Conservation (phyloP, 202 grass and related monocot genomes). For the Schoenoplectus tabernaemontani region DNA sequence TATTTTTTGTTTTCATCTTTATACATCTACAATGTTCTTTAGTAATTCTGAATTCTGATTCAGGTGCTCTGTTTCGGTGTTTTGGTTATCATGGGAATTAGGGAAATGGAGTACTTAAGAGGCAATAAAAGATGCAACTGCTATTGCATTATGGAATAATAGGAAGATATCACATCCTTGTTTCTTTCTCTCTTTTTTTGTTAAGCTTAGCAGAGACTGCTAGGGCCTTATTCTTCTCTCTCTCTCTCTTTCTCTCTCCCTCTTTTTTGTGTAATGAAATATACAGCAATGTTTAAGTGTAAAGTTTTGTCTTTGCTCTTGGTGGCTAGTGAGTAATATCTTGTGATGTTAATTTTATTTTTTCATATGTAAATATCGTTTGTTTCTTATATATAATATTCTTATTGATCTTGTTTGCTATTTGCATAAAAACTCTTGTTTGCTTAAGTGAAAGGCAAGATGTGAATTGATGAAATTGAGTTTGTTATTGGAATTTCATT, state of each 20-base stretch:
- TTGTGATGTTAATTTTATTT: neutral
- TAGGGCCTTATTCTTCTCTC: too few relatives aligned
- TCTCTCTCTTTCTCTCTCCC: too few relatives aligned
- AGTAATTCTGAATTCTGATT: neutral
- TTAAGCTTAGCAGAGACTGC: too few relatives aligned
- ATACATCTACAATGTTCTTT: neutral
- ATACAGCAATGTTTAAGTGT: conserved; percentile 1
- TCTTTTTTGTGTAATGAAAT: neutral
- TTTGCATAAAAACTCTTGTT: too few relatives aligned
- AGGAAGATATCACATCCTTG: neutral
- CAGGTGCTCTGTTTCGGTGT: neutral
- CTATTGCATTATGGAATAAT: neutral
- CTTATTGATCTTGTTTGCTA: neutral
- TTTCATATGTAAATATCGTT: neutral
- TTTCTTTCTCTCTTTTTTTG: neutral
- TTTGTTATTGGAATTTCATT: too few relatives aligned
- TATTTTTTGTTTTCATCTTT: neutral
- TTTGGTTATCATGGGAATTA: neutral
- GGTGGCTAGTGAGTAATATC: neutral
- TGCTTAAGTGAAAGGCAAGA: neutral
- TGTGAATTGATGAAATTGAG: neutral
- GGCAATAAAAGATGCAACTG: neutral
- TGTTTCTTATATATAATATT: neutral
- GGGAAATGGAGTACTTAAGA: conserved; percentile 14
- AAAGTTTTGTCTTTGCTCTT: conserved; percentile 7